These are phyloP conservation scores for Lepiota brunneoincarnata DNA, from an alignment of 768 basidiomycete species.

Conservation along the genomic window DNA sequence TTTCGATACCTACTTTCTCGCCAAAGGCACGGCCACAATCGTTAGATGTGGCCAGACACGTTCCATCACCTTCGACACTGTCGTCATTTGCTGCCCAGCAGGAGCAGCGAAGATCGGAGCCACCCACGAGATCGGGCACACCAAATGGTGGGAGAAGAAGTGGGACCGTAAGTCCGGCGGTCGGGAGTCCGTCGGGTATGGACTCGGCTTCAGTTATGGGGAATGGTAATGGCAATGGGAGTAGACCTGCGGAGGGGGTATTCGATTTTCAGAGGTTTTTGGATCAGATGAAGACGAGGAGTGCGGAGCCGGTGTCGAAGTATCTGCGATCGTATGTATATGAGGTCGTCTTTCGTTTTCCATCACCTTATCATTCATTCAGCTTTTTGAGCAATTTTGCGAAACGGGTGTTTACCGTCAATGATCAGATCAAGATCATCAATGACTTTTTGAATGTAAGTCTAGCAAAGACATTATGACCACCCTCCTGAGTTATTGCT, in stretches of 20 bases:
- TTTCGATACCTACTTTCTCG: constrained; percentile 50
- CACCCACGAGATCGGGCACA: constrained; percentile 17
- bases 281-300: constrained; percentile 87
- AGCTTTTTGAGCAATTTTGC: constrained; percentile 94
- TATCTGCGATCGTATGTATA: constrained; percentile 90
- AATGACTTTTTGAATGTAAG: constrained; percentile 88
- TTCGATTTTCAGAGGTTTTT: constrained; percentile 96
- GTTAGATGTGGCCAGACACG: constrained; percentile 55
- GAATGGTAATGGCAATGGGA: constrained; percentile 20
- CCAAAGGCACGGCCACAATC: constrained; percentile 54
- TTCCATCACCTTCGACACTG: constrained; percentile 54
- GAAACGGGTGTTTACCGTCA: constrained; percentile 87
- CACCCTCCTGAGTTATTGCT: not conserved
- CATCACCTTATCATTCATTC: not conserved
- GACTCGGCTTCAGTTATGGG: constrained; percentile 9
- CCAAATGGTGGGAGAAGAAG: constrained; percentile 14
- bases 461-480: constrained; percentile 3
- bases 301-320: constrained; percentile 91
- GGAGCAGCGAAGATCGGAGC: constrained; percentile 12
- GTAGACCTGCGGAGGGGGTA: constrained; percentile 35
- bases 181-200: not conserved
- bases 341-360: not conserved
- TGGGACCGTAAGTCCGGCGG: constrained; percentile 2
- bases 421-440: constrained; percentile 93
- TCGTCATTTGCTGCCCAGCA: constrained; percentile 56